Evolutionary conservation across 1,139 yeast genomes (phyloP).

Genomic region (Diutina ranongensis): DNA sequence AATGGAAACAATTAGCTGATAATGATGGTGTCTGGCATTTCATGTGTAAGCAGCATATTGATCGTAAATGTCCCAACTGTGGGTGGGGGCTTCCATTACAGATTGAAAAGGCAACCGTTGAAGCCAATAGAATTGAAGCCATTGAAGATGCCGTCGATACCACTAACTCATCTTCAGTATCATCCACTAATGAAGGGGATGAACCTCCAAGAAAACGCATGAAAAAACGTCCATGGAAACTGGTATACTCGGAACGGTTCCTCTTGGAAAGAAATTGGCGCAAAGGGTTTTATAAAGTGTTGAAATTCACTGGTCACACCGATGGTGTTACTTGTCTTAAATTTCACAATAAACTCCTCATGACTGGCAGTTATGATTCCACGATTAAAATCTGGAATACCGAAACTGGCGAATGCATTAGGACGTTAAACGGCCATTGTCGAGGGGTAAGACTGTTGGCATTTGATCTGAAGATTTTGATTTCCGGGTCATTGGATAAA

Average conservation of each 20-base stretch:
- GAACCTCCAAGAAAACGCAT: slow-evolving; percentile 7
- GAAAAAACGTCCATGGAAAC: slow-evolving; percentile 78
- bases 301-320: slow-evolving; percentile 69
- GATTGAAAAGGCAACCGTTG: slow-evolving; percentile 4
- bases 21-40: slow-evolving; percentile 97
- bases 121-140: not conserved
- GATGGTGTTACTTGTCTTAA: slow-evolving; percentile 84
- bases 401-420: slow-evolving; percentile 63
- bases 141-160: not conserved
- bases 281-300: slow-evolving; percentile 56
- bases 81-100: slow-evolving; percentile 93
- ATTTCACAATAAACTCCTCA: slow-evolving; percentile 65
- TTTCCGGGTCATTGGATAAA: slow-evolving; percentile 84
- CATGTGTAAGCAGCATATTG: slow-evolving; percentile 97
- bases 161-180: not conserved
- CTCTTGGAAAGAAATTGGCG: slow-evolving; percentile 93
- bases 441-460: slow-evolving; percentile 76
- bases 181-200: not conserved
- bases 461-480: slow-evolving; percentile 79
- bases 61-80: slow-evolving; percentile 92
- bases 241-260: slow-evolving; percentile 82
- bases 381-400: slow-evolving; percentile 86
- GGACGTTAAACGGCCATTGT: slow-evolving; percentile 71
- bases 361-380: slow-evolving; percentile 88
- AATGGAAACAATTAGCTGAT: slow-evolving; percentile 85